Evolutionary conservation across 1,139 yeast species (phyloP).

Genomic region (Nakaseomyces bracarensis): DNA sequence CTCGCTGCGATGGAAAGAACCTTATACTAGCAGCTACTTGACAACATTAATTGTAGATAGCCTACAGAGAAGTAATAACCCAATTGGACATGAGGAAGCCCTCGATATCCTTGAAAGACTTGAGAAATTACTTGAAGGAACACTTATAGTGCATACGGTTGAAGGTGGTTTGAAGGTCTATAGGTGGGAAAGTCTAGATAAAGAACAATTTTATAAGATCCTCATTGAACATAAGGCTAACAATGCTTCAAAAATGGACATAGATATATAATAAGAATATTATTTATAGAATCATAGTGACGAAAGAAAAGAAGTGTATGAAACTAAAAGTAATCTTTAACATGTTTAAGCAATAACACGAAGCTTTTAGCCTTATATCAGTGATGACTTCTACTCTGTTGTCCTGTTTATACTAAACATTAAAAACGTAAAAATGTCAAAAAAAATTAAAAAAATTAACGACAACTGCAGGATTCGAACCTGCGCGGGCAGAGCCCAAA

Average conservation of each 20-base stretch:
- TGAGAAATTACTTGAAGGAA: constrained; percentile 15
- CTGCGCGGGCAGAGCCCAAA: constrained; percentile 41
- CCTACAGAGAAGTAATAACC: constrained; percentile 30
- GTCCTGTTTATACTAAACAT: too few species aligned
- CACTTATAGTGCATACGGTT: constrained; percentile 17
- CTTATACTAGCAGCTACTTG: constrained; percentile 30
- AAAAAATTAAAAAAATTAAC: constrained; percentile 16
- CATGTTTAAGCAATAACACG: too few species aligned
- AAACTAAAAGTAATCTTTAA: background rate
- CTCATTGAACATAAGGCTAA: background rate
- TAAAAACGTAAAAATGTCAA: background rate
- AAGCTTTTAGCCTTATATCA: too few species aligned
- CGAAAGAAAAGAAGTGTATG: background rate
- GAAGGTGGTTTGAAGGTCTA: constrained; percentile 28
- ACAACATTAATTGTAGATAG: constrained; percentile 30
- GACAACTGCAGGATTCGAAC: constrained; percentile 36
- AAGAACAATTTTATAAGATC: constrained; percentile 7
- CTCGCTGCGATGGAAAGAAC: constrained; percentile 23
- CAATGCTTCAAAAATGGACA: background rate
- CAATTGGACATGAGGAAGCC: constrained; percentile 31
- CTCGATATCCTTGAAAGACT: constrained; percentile 25
- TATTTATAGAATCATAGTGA: background rate
- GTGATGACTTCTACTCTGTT: too few species aligned
- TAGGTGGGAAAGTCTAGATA: constrained; percentile 21
- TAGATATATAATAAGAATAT: background rate